phyloP scores from a whole-genome alignment of 2,329 filamentous ascomycete genomes.

The Penicillium expansum region DNA sequence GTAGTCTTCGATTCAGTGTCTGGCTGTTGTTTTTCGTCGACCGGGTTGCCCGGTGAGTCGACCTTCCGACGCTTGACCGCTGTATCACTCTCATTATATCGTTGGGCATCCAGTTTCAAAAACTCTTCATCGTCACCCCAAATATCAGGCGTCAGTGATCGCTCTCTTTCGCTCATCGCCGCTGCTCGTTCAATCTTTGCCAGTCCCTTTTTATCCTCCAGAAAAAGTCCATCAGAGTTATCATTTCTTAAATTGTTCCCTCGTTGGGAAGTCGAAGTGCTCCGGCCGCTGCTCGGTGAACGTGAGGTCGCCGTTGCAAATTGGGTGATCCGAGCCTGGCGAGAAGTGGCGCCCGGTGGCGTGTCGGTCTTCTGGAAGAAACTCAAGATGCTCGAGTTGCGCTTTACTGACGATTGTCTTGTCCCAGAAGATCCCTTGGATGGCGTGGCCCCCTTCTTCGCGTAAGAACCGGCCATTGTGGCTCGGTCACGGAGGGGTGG shows the following conservation, averaged over 20 bases:
- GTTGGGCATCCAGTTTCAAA: slow-evolving; percentile 14
- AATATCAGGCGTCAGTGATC: slow-evolving; percentile 34
- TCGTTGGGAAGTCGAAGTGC: slow-evolving; percentile 13
- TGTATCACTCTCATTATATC: slow-evolving; percentile 34
- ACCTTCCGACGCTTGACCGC: slow-evolving; percentile 37
- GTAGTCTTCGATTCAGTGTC: background rate
- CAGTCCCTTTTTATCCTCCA: slow-evolving; percentile 33
- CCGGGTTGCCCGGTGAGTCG: slow-evolving; percentile 13
- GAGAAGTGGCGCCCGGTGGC: slow-evolving; percentile 47
- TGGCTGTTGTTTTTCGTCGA: background rate
- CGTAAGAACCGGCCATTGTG: slow-evolving; percentile 26
- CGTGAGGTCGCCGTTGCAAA: slow-evolving; percentile 27
- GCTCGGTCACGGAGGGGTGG: background rate
- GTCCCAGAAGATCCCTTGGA: slow-evolving; percentile 15
- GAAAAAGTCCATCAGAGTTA: slow-evolving; percentile 31
- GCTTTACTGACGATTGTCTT: slow-evolving; percentile 25
- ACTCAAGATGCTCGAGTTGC: slow-evolving; percentile 66
- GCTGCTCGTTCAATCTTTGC: slow-evolving; percentile 6
- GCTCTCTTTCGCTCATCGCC: slow-evolving; percentile 9
- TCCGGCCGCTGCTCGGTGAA: slow-evolving; percentile 32
- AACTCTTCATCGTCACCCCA: slow-evolving; percentile 30
- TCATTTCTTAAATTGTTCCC: slow-evolving; percentile 12
- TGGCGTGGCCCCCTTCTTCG: slow-evolving; percentile 27
- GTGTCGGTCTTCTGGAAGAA: slow-evolving; percentile 71
- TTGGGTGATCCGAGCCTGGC: slow-evolving; percentile 56